These are phyloP conservation scores for Orychophragmus violaceus DNA, from an alignment of 345 rosid genomes.

Conservation along the genomic window DNA sequence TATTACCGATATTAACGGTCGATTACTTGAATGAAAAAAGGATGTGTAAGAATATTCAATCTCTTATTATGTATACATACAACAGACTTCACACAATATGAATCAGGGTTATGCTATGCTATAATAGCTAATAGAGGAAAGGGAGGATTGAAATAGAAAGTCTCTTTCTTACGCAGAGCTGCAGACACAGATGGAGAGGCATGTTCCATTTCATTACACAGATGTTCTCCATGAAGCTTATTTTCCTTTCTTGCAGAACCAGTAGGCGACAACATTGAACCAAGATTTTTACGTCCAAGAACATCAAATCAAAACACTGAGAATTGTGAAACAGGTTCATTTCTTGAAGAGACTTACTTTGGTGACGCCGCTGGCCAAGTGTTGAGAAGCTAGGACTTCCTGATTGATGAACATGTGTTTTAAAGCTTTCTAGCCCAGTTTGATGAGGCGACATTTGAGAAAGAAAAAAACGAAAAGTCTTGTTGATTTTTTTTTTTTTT, in stretches of 20 bases:
- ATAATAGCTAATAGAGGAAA: neutral
- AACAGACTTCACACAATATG: neutral
- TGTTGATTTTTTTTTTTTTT: constrained; percentile 3
- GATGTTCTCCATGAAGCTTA: no score
- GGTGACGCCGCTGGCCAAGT: no score
- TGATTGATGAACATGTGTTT: constrained; percentile 32
- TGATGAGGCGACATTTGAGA: constrained; percentile 11
- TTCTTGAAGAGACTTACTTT: no score
- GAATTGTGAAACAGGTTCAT: neutral
- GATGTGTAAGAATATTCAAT: no score
- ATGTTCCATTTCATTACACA: no score
- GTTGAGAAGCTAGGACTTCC: constrained; percentile 33
- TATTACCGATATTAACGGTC: neutral
- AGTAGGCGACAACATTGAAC: no score
- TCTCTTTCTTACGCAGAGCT: neutral
- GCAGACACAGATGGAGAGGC: no score
- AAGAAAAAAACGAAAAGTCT: neutral
- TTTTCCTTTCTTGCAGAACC: no score
- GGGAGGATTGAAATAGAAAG: neutral
- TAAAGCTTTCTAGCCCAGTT: constrained; percentile 31
- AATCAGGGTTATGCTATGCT: neutral
- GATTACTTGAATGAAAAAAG: neutral
- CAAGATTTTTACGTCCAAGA: no score
- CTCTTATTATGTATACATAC: constrained; percentile 17
- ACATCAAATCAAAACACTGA: no score